These are phyloP conservation scores for Dictyostelium purpureum DNA, from an alignment of 78 protist species.

Conservation along the genomic window DNA sequence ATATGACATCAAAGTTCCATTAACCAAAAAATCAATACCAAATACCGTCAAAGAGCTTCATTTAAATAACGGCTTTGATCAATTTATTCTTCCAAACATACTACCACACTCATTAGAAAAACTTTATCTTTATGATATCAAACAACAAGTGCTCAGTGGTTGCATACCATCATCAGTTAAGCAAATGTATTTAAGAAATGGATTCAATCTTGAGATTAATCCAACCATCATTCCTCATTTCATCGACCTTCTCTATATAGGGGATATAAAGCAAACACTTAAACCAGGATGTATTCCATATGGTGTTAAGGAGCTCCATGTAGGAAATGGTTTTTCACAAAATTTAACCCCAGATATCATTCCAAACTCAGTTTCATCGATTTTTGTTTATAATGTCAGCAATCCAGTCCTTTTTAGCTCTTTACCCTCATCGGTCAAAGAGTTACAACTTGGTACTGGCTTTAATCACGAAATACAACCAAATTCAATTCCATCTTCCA, in stretches of 20 bases:
- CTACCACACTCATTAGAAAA: neutral
- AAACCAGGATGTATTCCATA: slow-evolving; percentile 7
- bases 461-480: neutral
- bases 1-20: neutral
- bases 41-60: neutral
- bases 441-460: neutral
- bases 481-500: neutral
- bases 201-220: neutral
- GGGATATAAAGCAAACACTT: neutral
- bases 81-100: neutral
- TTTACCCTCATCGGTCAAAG: neutral
- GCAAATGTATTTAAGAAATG: neutral
- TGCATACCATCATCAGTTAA: neutral
- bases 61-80: neutral
- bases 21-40: neutral
- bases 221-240: neutral
- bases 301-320: neutral
- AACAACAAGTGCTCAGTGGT: neutral
- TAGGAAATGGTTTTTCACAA: neutral
- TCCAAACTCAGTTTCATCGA: neutral
- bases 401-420: neutral
- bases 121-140: neutral
- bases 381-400: neutral
- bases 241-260: neutral
- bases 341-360: neutral